These are phyloP conservation scores for Entophlyctis helioformis DNA, from an alignment of 192 early-diverging fungal species.

Conservation along the genomic window DNA sequence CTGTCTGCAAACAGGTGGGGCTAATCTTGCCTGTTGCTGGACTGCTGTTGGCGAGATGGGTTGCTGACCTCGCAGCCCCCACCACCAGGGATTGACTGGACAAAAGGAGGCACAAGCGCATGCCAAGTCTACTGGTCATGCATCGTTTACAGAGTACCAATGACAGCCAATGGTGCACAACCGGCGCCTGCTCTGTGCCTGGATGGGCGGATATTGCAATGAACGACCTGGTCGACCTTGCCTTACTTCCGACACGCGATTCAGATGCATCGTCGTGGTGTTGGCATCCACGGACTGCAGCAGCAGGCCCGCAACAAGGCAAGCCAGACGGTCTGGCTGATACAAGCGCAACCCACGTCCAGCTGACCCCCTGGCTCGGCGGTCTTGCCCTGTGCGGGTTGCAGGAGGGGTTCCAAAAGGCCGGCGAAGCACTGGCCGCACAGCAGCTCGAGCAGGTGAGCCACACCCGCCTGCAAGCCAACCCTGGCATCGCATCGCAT, in stretches of 20 bases:
- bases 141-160: slow-evolving; percentile 31
- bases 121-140: slow-evolving; percentile 36
- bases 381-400: too few species aligned
- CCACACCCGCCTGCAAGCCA: too few species aligned
- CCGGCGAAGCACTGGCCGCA: slow-evolving; percentile 12
- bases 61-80: neutral
- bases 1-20: slow-evolving; percentile 32
- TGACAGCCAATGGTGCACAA: too few species aligned
- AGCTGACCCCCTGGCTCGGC: too few species aligned
- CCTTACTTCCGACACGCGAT: too few species aligned
- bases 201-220: too few species aligned
- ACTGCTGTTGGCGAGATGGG: neutral
- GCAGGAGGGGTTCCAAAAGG: slow-evolving; percentile 12
- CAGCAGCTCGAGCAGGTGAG: slow-evolving; percentile 20
- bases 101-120: slow-evolving; percentile 56
- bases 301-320: slow-evolving; percentile 31
- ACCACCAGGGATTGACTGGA: slow-evolving; percentile 18
- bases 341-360: slow-evolving; percentile 1
- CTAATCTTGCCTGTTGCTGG: neutral
- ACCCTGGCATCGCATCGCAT: too few species aligned
- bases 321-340: slow-evolving; percentile 3
- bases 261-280: slow-evolving; percentile 28
- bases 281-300: slow-evolving; percentile 41
- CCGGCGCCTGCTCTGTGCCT: too few species aligned
- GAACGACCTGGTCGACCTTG: too few species aligned